Evolutionary conservation across 2,329 filamentous ascomycete species (phyloP).

Genomic region (Ophiostoma sp.): DNA sequence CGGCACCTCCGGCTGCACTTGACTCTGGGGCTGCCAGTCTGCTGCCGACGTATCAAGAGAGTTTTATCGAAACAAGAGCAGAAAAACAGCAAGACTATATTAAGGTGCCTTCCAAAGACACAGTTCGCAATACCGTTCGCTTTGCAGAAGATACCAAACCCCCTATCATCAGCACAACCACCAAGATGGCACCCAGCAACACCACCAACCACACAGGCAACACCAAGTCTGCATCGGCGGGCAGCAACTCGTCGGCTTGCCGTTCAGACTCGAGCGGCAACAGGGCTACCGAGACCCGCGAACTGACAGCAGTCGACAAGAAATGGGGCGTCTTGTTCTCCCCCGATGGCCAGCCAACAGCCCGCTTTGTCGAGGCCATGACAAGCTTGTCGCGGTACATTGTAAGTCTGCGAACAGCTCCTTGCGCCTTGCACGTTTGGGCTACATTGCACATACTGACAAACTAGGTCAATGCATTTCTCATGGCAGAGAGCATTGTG

Average conservation of each 20-base stretch:
- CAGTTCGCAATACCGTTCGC: not conserved
- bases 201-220: not conserved
- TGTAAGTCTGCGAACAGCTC: constrained; percentile 41
- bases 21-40: not conserved
- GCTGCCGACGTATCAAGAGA: not conserved
- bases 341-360: constrained; percentile 59
- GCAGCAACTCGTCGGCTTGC: not conserved
- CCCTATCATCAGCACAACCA: not conserved
- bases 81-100: not conserved
- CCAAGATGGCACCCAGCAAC: not conserved
- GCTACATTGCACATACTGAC: not conserved
- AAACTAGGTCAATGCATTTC: constrained; percentile 9
- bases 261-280: not conserved
- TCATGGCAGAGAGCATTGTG: constrained; percentile 13
- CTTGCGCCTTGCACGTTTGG: not conserved
- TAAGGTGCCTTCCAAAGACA: not conserved
- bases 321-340: constrained; percentile 71
- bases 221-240: not conserved
- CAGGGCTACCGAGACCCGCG: not conserved
- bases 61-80: not conserved
- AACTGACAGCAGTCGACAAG: constrained; percentile 25
- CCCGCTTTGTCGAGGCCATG: constrained; percentile 64
- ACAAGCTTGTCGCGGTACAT: constrained; percentile 69
- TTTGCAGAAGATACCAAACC: constrained; percentile 3
- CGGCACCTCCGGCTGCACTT: not conserved